phyloP scores from a whole-genome alignment of 192 early-diverging fungal genomes.

The Spizellomyces punctatus region DNA sequence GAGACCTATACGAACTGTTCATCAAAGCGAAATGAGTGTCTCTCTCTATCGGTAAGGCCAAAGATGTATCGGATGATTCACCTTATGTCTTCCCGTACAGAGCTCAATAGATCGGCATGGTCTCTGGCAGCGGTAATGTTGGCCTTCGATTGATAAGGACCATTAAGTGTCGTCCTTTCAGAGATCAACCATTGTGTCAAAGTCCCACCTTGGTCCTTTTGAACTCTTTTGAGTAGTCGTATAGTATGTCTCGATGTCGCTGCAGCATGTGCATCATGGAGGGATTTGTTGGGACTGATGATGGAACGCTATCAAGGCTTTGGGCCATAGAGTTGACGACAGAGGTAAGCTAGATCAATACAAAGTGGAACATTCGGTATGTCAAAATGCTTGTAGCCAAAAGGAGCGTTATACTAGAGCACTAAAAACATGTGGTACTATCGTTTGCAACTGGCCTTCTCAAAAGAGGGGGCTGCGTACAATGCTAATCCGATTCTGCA shows the following conservation, averaged over 20 bases:
- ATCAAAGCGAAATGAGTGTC: not conserved
- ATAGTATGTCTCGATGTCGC: constrained; percentile 75
- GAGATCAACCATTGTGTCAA: not conserved
- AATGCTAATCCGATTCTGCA: too few species aligned
- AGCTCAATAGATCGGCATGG: constrained; percentile 69
- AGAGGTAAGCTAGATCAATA: constrained; percentile 52
- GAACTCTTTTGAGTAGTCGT: constrained; percentile 80
- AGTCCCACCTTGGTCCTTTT: constrained; percentile 62
- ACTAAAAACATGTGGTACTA: not conserved
- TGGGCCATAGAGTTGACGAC: constrained; percentile 67
- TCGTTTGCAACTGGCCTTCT: too few species aligned
- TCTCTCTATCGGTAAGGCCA: not conserved
- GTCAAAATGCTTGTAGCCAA: not conserved
- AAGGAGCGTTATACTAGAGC: not conserved
- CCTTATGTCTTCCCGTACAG: constrained; percentile 65
- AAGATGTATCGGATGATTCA: not conserved
- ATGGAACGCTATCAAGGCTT: constrained; percentile 54
- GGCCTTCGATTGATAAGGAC: constrained; percentile 34
- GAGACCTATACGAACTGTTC: constrained; percentile 44
- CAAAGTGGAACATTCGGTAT: not conserved
- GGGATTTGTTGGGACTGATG: constrained; percentile 54
- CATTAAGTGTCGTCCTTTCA: not conserved
- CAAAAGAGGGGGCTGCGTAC: too few species aligned
- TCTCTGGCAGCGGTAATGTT: constrained; percentile 67
- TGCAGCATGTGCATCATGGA: constrained; percentile 74